phyloP scores from a whole-genome alignment of 306 rosid species.

The Ammopiptanthus mongolicus region DNA sequence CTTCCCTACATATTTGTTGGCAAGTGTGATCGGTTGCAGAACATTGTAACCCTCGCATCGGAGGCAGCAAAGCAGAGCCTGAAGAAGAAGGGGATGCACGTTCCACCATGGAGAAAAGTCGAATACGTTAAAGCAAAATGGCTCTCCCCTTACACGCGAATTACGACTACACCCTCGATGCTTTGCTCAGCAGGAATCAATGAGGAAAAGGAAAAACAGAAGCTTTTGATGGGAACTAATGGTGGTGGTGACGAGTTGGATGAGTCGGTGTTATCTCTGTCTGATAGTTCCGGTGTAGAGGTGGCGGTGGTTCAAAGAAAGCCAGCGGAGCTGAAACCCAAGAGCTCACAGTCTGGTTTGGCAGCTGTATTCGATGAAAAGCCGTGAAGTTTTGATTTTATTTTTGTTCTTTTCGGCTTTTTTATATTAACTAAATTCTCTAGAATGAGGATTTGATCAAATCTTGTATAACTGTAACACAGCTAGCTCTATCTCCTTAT shows the following conservation, averaged over 20 bases:
- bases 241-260: conserved; percentile 15
- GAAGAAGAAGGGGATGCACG: conserved; percentile 61
- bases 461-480: conserved; percentile 21
- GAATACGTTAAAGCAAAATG: conserved; percentile 71
- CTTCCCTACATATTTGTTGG: conserved; percentile 67
- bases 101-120: conserved; percentile 80
- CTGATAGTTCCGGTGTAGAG: conserved; percentile 10
- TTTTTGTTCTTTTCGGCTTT: neutral
- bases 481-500: conserved; percentile 46
- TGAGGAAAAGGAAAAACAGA: neutral
- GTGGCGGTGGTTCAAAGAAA: conserved; percentile 30
- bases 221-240: neutral
- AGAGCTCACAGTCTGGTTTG: conserved; percentile 42
- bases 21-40: conserved; percentile 49
- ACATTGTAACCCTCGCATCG: conserved; percentile 46
- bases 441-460: conserved; percentile 20
- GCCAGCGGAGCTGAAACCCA: conserved; percentile 53
- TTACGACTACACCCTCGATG: neutral
- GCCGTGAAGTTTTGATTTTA: conserved; percentile 42
- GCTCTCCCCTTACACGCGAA: conserved; percentile 53
- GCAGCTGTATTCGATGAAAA: conserved; percentile 55
- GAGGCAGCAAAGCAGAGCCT: conserved; percentile 79
- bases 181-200: neutral
- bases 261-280: conserved; percentile 19
- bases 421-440: neutral